Percentiles rank a stretch among this genome's conserved stretches.
phyloP scores from a whole-genome alignment of 352 stramenopile genomes.

The Phytopythium cucurbitacearum region DNA sequence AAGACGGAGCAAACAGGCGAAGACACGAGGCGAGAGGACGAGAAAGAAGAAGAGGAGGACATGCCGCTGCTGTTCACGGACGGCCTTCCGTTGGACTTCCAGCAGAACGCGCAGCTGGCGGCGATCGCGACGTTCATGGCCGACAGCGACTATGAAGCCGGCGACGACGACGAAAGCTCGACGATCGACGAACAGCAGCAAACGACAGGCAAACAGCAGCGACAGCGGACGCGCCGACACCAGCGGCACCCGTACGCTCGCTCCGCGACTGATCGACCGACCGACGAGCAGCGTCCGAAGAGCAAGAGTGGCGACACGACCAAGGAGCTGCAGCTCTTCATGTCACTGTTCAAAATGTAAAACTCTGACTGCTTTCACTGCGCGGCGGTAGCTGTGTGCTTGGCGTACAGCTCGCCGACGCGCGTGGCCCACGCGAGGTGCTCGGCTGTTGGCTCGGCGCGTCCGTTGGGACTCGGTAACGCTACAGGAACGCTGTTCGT shows the following conservation, averaged over 20 bases:
- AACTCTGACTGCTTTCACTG: slow-evolving; percentile 2
- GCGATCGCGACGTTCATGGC: slow-evolving; percentile 75
- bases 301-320: slow-evolving; percentile 9
- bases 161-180: slow-evolving; percentile 7
- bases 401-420: slow-evolving; percentile 50
- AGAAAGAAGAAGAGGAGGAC: slow-evolving; percentile 27
- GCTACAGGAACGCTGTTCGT: neutral
- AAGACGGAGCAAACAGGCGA: neutral
- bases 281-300: slow-evolving; percentile 1
- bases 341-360: slow-evolving; percentile 51
- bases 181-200: slow-evolving; percentile 1
- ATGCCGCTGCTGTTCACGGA: slow-evolving; percentile 83
- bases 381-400: slow-evolving; percentile 6
- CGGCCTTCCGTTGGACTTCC: slow-evolving; percentile 52
- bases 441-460: slow-evolving; percentile 22
- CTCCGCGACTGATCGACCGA: neutral
- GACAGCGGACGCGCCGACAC: slow-evolving; percentile 1
- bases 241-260: slow-evolving; percentile 25
- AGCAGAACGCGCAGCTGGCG: slow-evolving; percentile 61
- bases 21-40: neutral
- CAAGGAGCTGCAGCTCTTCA: slow-evolving; percentile 55
- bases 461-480: slow-evolving; percentile 1
- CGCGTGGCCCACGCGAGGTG: slow-evolving; percentile 56
- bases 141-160: slow-evolving; percentile 37
- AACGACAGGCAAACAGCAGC: slow-evolving; percentile 6